These are phyloP conservation scores for Potentilla sterilis DNA, from an alignment of 306 rosid species.

Conservation along the genomic window DNA sequence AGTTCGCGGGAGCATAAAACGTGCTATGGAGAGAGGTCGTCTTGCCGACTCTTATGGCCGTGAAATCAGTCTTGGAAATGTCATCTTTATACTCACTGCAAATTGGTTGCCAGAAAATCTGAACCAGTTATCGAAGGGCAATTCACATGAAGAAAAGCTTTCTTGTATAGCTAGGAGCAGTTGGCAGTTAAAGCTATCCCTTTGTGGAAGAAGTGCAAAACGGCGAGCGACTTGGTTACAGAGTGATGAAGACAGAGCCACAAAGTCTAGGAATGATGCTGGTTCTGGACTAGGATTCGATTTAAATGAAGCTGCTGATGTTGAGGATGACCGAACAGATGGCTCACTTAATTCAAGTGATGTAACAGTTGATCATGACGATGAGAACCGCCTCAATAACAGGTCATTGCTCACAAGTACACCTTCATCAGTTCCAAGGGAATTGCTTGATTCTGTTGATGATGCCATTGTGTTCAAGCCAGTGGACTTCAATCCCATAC, in stretches of 20 bases:
- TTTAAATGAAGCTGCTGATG: conserved; percentile 74
- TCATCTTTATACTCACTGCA: conserved; percentile 76
- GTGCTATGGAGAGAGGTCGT: conserved; percentile 88
- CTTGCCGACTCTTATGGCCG: conserved; percentile 83
- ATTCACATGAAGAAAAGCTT: conserved; percentile 56
- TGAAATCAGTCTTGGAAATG: conserved; percentile 78
- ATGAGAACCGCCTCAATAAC: conserved; percentile 44
- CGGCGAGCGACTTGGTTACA: conserved; percentile 66
- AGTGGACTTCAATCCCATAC: conserved; percentile 48
- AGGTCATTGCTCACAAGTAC: conserved; percentile 21
- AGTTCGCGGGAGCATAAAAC: conserved; percentile 61
- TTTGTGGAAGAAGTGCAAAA: conserved; percentile 52
- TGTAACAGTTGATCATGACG: conserved; percentile 72
- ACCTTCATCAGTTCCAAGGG: conserved; percentile 37
- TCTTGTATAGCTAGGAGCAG: conserved; percentile 44
- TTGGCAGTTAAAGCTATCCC: conserved; percentile 73
- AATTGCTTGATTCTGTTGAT: conserved; percentile 63
- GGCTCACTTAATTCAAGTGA: conserved; percentile 93
- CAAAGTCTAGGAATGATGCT: conserved; percentile 55
- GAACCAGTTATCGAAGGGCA: conserved; percentile 46
- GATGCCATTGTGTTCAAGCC: conserved; percentile 81
- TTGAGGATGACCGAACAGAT: conserved; percentile 63
- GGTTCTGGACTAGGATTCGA: conserved; percentile 58
- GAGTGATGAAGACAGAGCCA: conserved; percentile 52
- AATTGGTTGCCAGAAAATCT: conserved; percentile 78